Evolutionary conservation across 352 stramenopile species (phyloP), one percentile per base, ranked within the genome.

Genomic region (Globisporangium recalcitrans): DNA sequence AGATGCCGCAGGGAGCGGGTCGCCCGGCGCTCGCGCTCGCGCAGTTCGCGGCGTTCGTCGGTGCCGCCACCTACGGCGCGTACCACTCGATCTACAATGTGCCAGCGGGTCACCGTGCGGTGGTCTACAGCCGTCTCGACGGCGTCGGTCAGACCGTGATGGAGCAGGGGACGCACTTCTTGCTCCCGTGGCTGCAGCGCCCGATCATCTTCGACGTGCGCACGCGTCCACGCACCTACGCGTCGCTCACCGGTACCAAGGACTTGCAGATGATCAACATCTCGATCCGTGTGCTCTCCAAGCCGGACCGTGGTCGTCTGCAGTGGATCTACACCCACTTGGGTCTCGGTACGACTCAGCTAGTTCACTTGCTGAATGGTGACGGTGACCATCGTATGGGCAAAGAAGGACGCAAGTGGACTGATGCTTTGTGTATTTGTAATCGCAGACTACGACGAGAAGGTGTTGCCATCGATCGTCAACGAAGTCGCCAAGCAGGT

Each of bases 211-310:
- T 98, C 65, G 93, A 98, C 65, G 90, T 98, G 52, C 83, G 91
- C 65, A 97, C 90, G 55, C 88, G 90, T 62, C 95, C 96, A 24
- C 92, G 94, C 70, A 98, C 97, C 65, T 95, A 97, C 66, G 78
- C 86, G 58, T 97, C 90, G 64, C 73, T 96, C 21, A 96, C 88
- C 64, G 90, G 90, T 69, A 96, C 85, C 46, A 98, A 98, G 85
- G 97, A 99, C 82, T 82, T 99, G 68, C 97, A 99, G 83, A 99
- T 99, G 96, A 98, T 99, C 64, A 99, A 98, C 70, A 98, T 99
- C 65, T 97, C 92, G 10, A 95, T 99, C 70, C 96, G 97, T 95
- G 97, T 99, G 55, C 88, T 99, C 65, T 98, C 96, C 72, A 97
- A 98, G 73, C 97, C 97, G 6, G 82, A 98, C 80, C 85, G 88